Evolutionary conservation across 495 filamentous ascomycete species (phyloP), one percentile per base, ranked within the genome.

Genomic region (Daldinia bambusicola): DNA sequence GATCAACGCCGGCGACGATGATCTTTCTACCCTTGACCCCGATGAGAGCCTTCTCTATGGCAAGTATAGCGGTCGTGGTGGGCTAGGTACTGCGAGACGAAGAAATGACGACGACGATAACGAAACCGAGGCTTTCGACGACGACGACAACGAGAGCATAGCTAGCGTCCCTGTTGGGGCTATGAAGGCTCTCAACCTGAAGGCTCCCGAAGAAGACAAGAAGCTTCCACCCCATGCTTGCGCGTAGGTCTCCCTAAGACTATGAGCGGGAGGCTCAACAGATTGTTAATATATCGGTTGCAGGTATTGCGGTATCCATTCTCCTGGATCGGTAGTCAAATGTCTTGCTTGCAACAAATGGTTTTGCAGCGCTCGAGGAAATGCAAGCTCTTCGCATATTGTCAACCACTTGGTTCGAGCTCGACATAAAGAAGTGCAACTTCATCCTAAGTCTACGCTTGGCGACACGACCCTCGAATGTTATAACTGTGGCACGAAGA

Each of bases 401-500:
- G 92, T 99, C 82, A 98, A 98, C 78, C 95, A 99, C 76, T 89
- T 99, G 34, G 95, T 99, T 55, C 92, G 95, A 61, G 96, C 96
- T 67, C 91, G 95, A 45, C 95, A 99, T 81, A 98, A 98, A 85
- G 95, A 99, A 83, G 95, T 99, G 18, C 95, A 97, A 74, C 88
- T 99, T 37, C 95, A 99, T 79, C 94, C 96, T 1, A 89, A 88
- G 71, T 98, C 96, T 13, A 91, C 94, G n/a, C 90, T 99, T 32
- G 95, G 95, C 51, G 95, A 99, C 78, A 99, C 95, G 4, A 92
- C 95, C 53, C 86, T 99, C 55, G 95, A 99, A 83, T 99, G 95
- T 83, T 99, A 99, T 84, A 99, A 98, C 78, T 99, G 95, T 80
- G 95, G 96, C 55, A 98, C 93, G 0, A 99, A 98, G 80, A 99